Percentiles rank a stretch among this genome's conserved stretches.
Evolutionary conservation across 2,329 filamentous ascomycete genomes (phyloP).

Genomic region (Colletotrichum tropicicola): DNA sequence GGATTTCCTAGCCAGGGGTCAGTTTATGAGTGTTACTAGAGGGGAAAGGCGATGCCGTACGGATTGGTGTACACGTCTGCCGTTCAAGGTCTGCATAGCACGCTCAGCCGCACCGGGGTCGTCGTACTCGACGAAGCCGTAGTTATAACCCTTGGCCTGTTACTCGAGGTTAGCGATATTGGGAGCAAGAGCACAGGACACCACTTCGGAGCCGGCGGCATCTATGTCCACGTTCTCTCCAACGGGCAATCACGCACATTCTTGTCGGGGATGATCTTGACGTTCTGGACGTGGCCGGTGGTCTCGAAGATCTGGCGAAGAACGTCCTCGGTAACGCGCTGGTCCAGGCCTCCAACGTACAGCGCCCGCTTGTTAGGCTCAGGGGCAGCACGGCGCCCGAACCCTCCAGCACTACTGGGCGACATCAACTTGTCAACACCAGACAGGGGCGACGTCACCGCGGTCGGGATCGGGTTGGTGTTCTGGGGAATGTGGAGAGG

Average conservation of each 20-base stretch:
- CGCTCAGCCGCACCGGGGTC: slow-evolving; percentile 96
- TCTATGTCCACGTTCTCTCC: not conserved
- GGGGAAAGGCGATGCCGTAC: slow-evolving; percentile 61
- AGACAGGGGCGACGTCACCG: slow-evolving; percentile 88
- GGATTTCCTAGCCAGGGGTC: slow-evolving; percentile 78
- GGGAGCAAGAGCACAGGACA: not conserved
- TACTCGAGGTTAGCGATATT: slow-evolving; percentile 36
- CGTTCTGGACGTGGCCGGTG: slow-evolving; percentile 95
- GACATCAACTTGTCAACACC: slow-evolving; percentile 79
- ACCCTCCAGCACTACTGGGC: slow-evolving; percentile 82
- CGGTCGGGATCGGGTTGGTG: slow-evolving; percentile 92
- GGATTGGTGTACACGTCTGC: slow-evolving; percentile 92
- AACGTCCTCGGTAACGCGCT: slow-evolving; percentile 94
- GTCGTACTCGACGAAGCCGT: slow-evolving; percentile 98
- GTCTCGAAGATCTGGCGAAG: slow-evolving; percentile 98
- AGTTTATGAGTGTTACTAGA: slow-evolving; percentile 32
- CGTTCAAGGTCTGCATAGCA: slow-evolving; percentile 97
- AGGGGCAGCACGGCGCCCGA: slow-evolving; percentile 88
- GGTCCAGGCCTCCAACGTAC: slow-evolving; percentile 94
- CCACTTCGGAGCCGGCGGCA: not conserved
- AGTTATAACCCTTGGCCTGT: slow-evolving; percentile 96
- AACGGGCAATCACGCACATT: slow-evolving; percentile 73
- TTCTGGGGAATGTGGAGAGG: slow-evolving; percentile 95
- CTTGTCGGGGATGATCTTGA: slow-evolving; percentile 99
- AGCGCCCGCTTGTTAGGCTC: slow-evolving; percentile 98